Percentiles rank a stretch among this genome's conserved stretches.
Evolutionary conservation across 768 basidiomycete species (phyloP).

Genomic region (Trametes sanguinea): DNA sequence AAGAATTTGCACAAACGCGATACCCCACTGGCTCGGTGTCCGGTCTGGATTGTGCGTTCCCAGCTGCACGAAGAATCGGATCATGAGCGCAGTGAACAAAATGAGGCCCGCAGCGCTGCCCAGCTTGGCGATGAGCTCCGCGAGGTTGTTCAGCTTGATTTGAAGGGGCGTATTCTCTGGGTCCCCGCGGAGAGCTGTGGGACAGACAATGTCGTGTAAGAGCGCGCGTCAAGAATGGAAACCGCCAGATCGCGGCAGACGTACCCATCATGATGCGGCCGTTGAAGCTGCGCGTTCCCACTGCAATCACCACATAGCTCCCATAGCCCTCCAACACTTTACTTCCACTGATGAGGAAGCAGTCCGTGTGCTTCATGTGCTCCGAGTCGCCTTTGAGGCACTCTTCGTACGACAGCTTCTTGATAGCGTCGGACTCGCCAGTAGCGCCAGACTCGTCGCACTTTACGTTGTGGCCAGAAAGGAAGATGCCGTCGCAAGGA

Average conservation of each 20-base stretch:
- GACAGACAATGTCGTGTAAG: conserved; percentile 1
- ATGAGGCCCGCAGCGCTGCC: conserved; percentile 81
- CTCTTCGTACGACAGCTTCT: conserved; percentile 79
- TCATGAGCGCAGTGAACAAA: conserved; percentile 85
- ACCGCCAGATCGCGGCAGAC: conserved; percentile 29
- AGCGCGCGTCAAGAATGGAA: neutral
- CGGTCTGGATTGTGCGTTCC: conserved; percentile 58
- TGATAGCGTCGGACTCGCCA: conserved; percentile 95
- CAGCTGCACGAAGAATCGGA: conserved; percentile 92
- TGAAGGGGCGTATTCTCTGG: conserved; percentile 91
- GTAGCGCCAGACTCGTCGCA: conserved; percentile 98
- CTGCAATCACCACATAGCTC: conserved; percentile 87
- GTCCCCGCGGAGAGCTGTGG: conserved; percentile 79
- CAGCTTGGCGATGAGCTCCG: conserved; percentile 92
- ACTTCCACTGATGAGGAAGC: conserved; percentile 87
- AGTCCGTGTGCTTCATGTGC: conserved; percentile 64
- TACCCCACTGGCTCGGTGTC: conserved; percentile 80
- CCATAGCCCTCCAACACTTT: conserved; percentile 97
- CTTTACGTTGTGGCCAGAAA: conserved; percentile 88
- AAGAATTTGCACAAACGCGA: conserved; percentile 88
- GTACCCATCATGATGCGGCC: conserved; percentile 97
- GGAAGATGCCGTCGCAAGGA: conserved; percentile 94
- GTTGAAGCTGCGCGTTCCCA: conserved; percentile 92
- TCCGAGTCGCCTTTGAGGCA: conserved; percentile 48
- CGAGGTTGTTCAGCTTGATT: conserved; percentile 89